Percentiles rank a stretch among this genome's conserved stretches.
These are phyloP conservation scores for Thelephora ganbajun DNA, from an alignment of 768 basidiomycete genomes.

Conservation along the genomic window DNA sequence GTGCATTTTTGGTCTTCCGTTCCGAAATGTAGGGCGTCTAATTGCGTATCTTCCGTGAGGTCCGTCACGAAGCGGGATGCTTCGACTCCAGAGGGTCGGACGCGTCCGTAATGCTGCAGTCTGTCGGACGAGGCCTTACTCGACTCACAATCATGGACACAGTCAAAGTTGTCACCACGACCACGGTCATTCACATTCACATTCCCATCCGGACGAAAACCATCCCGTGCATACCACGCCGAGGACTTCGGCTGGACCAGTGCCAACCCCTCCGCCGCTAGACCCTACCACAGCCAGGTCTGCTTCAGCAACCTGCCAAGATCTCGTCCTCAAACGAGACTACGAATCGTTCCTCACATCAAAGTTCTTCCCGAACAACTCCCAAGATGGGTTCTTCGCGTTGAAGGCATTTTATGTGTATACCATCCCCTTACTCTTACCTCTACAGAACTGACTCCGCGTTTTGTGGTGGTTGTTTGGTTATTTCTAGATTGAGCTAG, in stretches of 20 bases:
- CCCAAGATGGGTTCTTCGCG: constrained; percentile 59
- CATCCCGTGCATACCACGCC: neutral
- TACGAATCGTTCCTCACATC: constrained; percentile 66
- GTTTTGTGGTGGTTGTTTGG: constrained; percentile 3
- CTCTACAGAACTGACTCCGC: neutral
- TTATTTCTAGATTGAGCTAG: constrained; percentile 52
- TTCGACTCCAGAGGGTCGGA: too few relatives aligned
- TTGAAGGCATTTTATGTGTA: constrained; percentile 75
- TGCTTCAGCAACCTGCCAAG: constrained; percentile 48
- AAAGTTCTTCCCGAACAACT: constrained; percentile 55
- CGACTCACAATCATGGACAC: too few relatives aligned
- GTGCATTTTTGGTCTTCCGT: too few relatives aligned
- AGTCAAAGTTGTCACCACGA: too few relatives aligned
- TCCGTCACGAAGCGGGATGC: too few relatives aligned
- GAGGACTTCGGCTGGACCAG: too few relatives aligned
- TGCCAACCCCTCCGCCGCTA: constrained; percentile 1
- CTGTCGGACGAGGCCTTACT: too few relatives aligned
- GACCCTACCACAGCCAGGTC: constrained; percentile 16
- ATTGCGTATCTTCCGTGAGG: too few relatives aligned
- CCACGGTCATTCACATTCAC: neutral
- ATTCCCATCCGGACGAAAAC: neutral
- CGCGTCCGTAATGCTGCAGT: too few relatives aligned
- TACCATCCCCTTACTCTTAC: constrained; percentile 9
- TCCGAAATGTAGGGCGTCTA: too few relatives aligned
- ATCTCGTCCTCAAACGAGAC: constrained; percentile 65